Evolutionary conservation across 257 asterid species (phyloP).

Genomic region (Solanum pimpinellifolium): DNA sequence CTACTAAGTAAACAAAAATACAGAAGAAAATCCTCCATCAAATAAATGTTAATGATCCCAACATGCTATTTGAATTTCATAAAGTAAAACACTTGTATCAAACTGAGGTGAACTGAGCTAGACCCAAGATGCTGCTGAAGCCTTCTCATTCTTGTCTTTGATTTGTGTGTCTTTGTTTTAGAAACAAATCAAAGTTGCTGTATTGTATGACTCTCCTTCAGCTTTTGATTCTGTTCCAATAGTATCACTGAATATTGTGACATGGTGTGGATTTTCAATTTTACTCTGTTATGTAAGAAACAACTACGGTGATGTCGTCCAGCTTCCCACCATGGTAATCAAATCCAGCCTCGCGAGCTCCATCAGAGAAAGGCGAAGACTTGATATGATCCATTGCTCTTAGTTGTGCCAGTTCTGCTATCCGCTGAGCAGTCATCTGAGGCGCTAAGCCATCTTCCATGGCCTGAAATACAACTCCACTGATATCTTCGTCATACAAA

Average conservation of each 20-base stretch:
- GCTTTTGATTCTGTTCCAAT: not conserved
- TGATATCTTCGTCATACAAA: slow-evolving; percentile 1
- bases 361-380: slow-evolving; percentile 4
- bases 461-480: not conserved
- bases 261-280: not conserved
- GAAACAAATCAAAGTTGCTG: not conserved
- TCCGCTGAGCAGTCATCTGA: slow-evolving; percentile 2
- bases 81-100: not conserved
- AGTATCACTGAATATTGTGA: not conserved
- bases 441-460: slow-evolving; percentile 2
- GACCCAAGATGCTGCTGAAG: not conserved
- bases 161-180: not conserved
- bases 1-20: not conserved
- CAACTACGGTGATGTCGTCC: slow-evolving; percentile 9
- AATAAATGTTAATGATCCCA: not conserved
- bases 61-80: not conserved
- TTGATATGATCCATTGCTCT: not conserved
- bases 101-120: not conserved
- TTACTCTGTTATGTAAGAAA: not conserved
- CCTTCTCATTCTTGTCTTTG: not conserved
- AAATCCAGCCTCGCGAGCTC: slow-evolving; percentile 1
- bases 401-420: slow-evolving; percentile 5
- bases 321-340: slow-evolving; percentile 4
- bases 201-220: not conserved
- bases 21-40: not conserved